phyloP scores from a whole-genome alignment of 768 basidiomycete species.

The Tricholoma bakamatsutake region DNA sequence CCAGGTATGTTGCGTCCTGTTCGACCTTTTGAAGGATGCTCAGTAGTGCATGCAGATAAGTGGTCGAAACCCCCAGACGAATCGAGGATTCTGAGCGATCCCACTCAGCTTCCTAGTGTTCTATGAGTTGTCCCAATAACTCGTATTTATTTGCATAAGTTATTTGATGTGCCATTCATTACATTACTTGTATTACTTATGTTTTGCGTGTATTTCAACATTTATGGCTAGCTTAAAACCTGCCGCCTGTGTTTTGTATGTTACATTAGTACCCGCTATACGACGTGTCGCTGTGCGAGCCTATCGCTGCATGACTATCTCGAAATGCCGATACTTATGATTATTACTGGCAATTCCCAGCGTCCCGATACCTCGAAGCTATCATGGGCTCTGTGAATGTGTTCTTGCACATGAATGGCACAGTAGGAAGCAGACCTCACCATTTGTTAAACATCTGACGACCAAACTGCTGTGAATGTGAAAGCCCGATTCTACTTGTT shows the following conservation, averaged over 20 bases:
- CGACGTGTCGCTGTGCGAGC: no score
- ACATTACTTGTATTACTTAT: neutral
- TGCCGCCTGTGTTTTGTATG: neutral
- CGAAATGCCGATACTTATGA: no score
- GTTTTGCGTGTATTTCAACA: neutral
- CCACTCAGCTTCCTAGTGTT: slow-evolving; percentile 36
- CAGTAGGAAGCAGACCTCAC: no score
- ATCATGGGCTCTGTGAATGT: no score
- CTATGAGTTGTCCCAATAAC: slow-evolving; percentile 19
- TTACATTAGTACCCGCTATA: neutral
- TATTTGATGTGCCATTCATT: neutral
- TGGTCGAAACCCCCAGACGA: slow-evolving; percentile 44
- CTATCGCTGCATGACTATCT: no score
- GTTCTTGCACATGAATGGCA: no score
- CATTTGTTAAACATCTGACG: no score
- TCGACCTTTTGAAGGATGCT: neutral
- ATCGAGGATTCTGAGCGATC: slow-evolving; percentile 32
- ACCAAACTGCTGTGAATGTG: no score
- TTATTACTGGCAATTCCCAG: no score
- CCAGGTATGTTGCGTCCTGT: slow-evolving; percentile 41
- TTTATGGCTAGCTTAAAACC: neutral
- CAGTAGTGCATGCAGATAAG: slow-evolving; percentile 28
- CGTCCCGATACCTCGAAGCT: no score
- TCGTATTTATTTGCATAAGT: slow-evolving; percentile 4
- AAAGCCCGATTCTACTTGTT: no score